Conservation (phyloP, 1,284 basidiomycete genomes). For the Leccinum fuscescens region DNA sequence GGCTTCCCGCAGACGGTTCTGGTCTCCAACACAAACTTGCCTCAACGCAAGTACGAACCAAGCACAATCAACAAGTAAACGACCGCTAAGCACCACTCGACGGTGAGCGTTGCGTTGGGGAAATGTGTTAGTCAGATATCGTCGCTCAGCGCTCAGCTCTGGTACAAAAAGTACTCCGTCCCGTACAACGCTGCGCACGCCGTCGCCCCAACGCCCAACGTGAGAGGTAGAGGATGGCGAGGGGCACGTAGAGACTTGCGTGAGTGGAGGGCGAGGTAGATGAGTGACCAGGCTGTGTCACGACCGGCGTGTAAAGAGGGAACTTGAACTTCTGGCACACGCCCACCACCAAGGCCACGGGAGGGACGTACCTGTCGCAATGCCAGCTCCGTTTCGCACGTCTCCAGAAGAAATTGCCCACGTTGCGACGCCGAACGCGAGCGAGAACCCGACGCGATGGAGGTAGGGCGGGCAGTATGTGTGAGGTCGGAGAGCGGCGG, state of each 20-base stretch:
- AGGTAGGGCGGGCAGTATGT: slow-evolving; percentile 41
- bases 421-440: slow-evolving; percentile 45
- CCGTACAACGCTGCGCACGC: slow-evolving; percentile 42
- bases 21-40: no score
- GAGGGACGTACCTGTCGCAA: slow-evolving; percentile 38
- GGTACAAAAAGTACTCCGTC: slow-evolving; percentile 43
- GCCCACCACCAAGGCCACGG: neutral
- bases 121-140: neutral
- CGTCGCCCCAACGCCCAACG: slow-evolving; percentile 35
- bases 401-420: slow-evolving; percentile 44
- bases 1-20: no score
- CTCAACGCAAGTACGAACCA: neutral
- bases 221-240: slow-evolving; percentile 35
- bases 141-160: slow-evolving; percentile 19
- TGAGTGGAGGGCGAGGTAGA: slow-evolving; percentile 43
- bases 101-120: neutral
- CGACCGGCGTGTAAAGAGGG: neutral
- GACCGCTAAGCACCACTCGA: neutral
- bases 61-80: neutral
- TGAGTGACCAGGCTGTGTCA: slow-evolving; percentile 43
- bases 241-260: slow-evolving; percentile 36
- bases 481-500: slow-evolving; percentile 24
- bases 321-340: neutral
- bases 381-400: slow-evolving; percentile 43
- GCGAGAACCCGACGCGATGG: slow-evolving; percentile 43